These are phyloP conservation scores for Colletotrichum shisoi DNA, from an alignment of 2,329 filamentous ascomycete species.

Conservation along the genomic window DNA sequence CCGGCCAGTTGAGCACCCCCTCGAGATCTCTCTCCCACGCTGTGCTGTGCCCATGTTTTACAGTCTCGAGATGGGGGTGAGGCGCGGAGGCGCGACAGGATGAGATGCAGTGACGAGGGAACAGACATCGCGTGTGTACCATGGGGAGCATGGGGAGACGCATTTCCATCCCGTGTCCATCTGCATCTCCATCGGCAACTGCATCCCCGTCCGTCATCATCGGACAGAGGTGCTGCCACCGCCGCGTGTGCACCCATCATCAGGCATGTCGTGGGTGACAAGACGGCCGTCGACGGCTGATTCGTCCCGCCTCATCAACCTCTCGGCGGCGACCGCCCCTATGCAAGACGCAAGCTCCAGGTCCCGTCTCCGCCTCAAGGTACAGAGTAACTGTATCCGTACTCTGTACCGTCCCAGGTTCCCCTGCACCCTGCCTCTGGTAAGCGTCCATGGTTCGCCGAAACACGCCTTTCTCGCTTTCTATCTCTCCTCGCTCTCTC, in stretches of 20 bases:
- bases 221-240: constrained; percentile 8
- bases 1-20: background rate
- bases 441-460: background rate
- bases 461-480: background rate
- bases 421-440: constrained; percentile 20
- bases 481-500: background rate
- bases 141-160: background rate
- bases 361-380: constrained; percentile 29
- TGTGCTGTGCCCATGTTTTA: background rate
- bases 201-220: background rate
- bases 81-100: constrained; percentile 13
- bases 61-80: constrained; percentile 8
- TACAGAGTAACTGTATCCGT: background rate
- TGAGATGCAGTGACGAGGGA: constrained; percentile 22
- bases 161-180: background rate
- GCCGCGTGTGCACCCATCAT: constrained; percentile 10
- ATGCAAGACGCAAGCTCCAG: constrained; percentile 34
- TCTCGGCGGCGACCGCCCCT: constrained; percentile 25
- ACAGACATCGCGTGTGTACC: background rate
- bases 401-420: constrained; percentile 1
- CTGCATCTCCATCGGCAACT: background rate
- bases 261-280: background rate
- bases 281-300: background rate
- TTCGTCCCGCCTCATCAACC: constrained; percentile 24
- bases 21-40: background rate